Conservation (phyloP, 2,329 filamentous ascomycete species). For the Cadophora sp. region DNA sequence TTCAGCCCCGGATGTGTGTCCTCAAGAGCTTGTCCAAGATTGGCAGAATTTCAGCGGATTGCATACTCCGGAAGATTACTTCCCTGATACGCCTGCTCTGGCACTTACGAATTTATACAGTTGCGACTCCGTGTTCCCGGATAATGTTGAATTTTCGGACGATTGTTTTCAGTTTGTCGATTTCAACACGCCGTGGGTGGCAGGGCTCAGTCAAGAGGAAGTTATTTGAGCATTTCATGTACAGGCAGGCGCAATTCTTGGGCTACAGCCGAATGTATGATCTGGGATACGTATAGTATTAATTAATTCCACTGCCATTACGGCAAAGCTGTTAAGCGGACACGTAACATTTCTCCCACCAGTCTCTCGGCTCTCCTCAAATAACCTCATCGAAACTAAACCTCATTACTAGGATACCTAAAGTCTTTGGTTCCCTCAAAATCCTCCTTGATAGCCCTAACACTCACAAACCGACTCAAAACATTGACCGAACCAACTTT, state of each 20-base stretch:
- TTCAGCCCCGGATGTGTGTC: too few relatives aligned
- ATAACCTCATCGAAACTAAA: constrained; percentile 24
- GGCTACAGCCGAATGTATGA: too few relatives aligned
- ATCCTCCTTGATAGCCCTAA: constrained; percentile 77
- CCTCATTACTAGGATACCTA: constrained; percentile 74
- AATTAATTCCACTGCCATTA: too few relatives aligned
- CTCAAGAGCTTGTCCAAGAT: background rate
- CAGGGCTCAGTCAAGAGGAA: background rate
- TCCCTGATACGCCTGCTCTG: background rate
- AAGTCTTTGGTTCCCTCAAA: constrained; percentile 69
- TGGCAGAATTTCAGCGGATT: constrained; percentile 1
- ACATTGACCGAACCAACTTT: constrained; percentile 72
- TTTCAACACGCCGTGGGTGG: background rate
- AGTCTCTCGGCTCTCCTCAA: too few relatives aligned
- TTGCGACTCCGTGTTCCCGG: background rate
- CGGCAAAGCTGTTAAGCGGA: too few relatives aligned
- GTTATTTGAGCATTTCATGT: background rate
- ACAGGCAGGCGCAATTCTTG: background rate
- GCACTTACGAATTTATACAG: background rate
- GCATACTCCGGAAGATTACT: background rate
- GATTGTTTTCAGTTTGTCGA: constrained; percentile 19
- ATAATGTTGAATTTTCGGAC: background rate
- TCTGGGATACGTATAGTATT: too few relatives aligned
- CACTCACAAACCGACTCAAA: constrained; percentile 69
- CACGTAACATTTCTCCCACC: too few relatives aligned